Evolutionary conservation across 371 early-diverging fungal genomes (phyloP).

Genomic region (Lichtheimia corymbifera): DNA sequence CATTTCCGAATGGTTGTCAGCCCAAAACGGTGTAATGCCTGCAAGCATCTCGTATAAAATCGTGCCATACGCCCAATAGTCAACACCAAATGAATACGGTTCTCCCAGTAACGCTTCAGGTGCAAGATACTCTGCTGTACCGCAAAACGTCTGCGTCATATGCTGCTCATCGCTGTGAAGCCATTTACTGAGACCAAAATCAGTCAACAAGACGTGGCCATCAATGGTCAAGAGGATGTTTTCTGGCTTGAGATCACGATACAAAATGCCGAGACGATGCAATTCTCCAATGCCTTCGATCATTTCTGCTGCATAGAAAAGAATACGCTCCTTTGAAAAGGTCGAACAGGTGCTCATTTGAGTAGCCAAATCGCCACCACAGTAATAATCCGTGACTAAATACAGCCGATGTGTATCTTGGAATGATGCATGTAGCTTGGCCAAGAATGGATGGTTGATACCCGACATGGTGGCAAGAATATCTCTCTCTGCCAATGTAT

Average conservation of each 20-base stretch:
- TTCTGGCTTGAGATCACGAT: slow-evolving; percentile 89
- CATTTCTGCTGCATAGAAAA: slow-evolving; percentile 88
- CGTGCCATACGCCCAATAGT: slow-evolving; percentile 97
- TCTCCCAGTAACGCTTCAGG: slow-evolving; percentile 89
- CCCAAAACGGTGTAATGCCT: slow-evolving; percentile 84
- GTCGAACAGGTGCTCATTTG: slow-evolving; percentile 50
- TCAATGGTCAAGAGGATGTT: slow-evolving; percentile 80
- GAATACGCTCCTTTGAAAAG: slow-evolving; percentile 44
- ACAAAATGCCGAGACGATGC: slow-evolving; percentile 87
- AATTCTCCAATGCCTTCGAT: slow-evolving; percentile 85
- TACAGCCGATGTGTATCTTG: slow-evolving; percentile 90
- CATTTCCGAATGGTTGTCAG: slow-evolving; percentile 81
- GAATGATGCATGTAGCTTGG: slow-evolving; percentile 91
- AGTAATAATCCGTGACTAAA: slow-evolving; percentile 96
- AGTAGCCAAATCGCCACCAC: slow-evolving; percentile 81
- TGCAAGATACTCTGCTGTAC: slow-evolving; percentile 91
- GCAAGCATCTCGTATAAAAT: slow-evolving; percentile 86
- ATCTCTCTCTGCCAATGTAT: slow-evolving; percentile 51
- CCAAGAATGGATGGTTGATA: slow-evolving; percentile 86
- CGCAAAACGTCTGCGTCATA: slow-evolving; percentile 91
- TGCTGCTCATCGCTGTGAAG: slow-evolving; percentile 28
- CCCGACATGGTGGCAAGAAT: slow-evolving; percentile 49
- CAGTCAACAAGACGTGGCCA: slow-evolving; percentile 88
- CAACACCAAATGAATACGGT: slow-evolving; percentile 87
- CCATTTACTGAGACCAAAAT: slow-evolving; percentile 90